Percentiles rank a stretch among this genome's conserved stretches.
These are phyloP conservation scores for Phytophthora citricola DNA, from an alignment of 352 stramenopile genomes.

Conservation along the genomic window DNA sequence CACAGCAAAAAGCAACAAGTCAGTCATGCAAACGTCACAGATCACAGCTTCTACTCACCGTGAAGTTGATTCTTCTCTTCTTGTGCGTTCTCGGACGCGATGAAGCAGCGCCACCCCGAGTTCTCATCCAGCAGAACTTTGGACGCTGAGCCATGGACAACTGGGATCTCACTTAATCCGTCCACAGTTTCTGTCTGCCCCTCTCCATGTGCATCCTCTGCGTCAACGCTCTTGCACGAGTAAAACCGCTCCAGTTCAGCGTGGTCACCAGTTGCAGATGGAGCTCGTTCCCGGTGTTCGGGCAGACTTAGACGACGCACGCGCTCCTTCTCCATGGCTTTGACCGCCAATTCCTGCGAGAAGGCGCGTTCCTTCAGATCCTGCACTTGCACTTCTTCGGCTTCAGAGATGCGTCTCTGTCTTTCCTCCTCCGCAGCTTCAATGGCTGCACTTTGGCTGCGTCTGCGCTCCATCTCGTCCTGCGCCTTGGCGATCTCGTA, in stretches of 20 bases:
- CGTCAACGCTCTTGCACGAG: conserved; percentile 32
- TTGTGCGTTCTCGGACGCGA: conserved; percentile 65
- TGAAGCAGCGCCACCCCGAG: conserved; percentile 70
- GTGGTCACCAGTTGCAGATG: conserved; percentile 18
- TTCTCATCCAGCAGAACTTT: conserved; percentile 72
- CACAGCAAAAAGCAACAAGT: neutral
- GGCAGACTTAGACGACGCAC: conserved; percentile 57
- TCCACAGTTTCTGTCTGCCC: conserved; percentile 1
- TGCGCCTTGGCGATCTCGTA: conserved; percentile 70
- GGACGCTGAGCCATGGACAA: conserved; percentile 54
- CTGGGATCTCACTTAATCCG: conserved; percentile 67
- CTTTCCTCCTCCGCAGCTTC: conserved; percentile 58
- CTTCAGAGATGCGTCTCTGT: conserved; percentile 53
- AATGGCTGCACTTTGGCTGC: conserved; percentile 45
- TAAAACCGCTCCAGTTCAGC: conserved; percentile 30
- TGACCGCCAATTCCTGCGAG: conserved; percentile 42
- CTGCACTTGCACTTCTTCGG: conserved; percentile 23
- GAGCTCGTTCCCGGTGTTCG: conserved; percentile 50
- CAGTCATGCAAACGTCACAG: neutral
- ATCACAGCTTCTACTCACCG: conserved; percentile 34
- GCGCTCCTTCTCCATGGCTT: conserved; percentile 67
- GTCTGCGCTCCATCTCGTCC: conserved; percentile 63
- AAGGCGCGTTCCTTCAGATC: conserved; percentile 38
- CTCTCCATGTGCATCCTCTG: conserved; percentile 9
- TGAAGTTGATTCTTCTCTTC: conserved; percentile 68